A percentile compares a stretch with the other conserved stretches of the same genome.
Conservation (phyloP, 2,329 filamentous ascomycete species). For the Scedosporium aurantiacum region DNA sequence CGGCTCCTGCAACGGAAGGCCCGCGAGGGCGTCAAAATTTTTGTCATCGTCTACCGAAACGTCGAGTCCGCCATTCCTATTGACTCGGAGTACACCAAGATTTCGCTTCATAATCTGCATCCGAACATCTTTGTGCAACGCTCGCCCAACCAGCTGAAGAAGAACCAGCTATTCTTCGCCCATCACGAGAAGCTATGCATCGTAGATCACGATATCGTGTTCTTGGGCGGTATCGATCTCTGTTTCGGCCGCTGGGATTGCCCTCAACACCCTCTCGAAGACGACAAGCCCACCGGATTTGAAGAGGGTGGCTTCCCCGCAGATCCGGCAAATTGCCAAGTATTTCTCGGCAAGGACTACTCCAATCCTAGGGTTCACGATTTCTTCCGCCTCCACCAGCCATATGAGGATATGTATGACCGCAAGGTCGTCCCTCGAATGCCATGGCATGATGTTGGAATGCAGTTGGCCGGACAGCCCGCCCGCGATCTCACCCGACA, state of each 20-base stretch:
- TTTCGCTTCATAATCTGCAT: conserved; percentile 86
- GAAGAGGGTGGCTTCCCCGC: conserved; percentile 63
- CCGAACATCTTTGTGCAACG: conserved; percentile 93
- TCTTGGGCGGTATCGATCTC: conserved; percentile 89
- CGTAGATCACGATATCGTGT: conserved; percentile 90
- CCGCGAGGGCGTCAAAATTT: conserved; percentile 89
- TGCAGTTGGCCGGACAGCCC: conserved; percentile 95
- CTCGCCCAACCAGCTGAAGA: conserved; percentile 94
- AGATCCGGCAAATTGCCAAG: conserved; percentile 86
- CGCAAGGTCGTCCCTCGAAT: conserved; percentile 79
- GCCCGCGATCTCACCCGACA: conserved; percentile 88
- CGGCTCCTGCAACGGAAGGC: conserved; percentile 88
- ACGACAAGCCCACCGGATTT: conserved; percentile 93
- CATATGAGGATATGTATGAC: conserved; percentile 98
- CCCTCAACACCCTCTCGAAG: conserved; percentile 78
- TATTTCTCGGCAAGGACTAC: conserved; percentile 97
- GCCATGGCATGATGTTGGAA: conserved; percentile 97
- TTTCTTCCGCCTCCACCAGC: conserved; percentile 85
- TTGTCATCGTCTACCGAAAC: conserved; percentile 95
- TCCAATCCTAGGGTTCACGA: conserved; percentile 93
- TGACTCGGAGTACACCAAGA: conserved; percentile 96
- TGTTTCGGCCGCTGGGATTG: conserved; percentile 98
- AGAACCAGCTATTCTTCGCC: conserved; percentile 99
- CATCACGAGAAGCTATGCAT: conserved; percentile 98
- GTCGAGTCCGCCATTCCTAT: conserved; percentile 96